These are phyloP conservation scores for Aspergillus coremiiformis DNA, from an alignment of 495 filamentous ascomycete species.

Conservation along the genomic window DNA sequence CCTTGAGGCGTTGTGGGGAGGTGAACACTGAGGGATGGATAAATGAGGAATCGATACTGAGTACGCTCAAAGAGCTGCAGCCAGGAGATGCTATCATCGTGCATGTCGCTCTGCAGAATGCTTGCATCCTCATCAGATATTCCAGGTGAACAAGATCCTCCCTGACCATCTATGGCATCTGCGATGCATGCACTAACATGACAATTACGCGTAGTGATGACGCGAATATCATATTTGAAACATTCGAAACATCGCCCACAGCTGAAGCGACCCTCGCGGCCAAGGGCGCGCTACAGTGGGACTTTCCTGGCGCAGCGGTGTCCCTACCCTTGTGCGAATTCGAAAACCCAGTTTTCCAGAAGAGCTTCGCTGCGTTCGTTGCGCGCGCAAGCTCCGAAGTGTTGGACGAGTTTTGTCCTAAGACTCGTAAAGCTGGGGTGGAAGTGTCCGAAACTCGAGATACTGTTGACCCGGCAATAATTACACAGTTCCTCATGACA, in stretches of 20 bases:
- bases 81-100: conserved; percentile 33
- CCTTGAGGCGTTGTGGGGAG: conserved; percentile 22
- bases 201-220: conserved; percentile 2
- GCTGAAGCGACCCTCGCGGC: conserved; percentile 40
- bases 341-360: conserved; percentile 37
- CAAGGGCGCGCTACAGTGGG: conserved; percentile 37
- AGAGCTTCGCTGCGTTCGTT: conserved; percentile 45
- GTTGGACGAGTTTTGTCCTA: conserved; percentile 44
- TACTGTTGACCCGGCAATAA: conserved; percentile 44
- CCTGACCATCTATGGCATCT: neutral
- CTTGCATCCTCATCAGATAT: conserved; percentile 43
- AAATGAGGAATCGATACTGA: conserved; percentile 29
- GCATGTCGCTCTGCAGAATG: conserved; percentile 49
- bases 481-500: conserved; percentile 50
- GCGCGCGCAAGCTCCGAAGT: conserved; percentile 52
- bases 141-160: conserved; percentile 25
- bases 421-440: conserved; percentile 41
- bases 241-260: conserved; percentile 48
- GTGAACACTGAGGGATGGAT: conserved; percentile 30
- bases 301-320: conserved; percentile 39
- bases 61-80: conserved; percentile 26
- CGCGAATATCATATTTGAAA: conserved; percentile 38
- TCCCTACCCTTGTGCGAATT: conserved; percentile 31
- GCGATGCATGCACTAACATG: neutral
- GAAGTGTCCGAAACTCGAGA: conserved; percentile 46